Conservation (phyloP, 352 stramenopile species). For the Globisporangium recalcitrans region DNA sequence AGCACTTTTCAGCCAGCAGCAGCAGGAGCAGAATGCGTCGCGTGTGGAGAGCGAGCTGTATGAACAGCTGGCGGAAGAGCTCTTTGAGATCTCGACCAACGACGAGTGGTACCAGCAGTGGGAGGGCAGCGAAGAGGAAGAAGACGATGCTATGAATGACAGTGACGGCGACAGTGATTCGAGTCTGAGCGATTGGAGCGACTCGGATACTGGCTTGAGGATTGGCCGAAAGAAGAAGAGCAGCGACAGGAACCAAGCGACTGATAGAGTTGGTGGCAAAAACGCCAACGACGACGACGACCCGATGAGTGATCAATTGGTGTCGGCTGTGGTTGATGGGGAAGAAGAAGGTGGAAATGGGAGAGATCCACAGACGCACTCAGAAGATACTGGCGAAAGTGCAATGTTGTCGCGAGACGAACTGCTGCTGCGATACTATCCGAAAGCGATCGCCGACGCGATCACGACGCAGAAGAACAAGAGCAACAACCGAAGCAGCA, state of each 20-base stretch:
- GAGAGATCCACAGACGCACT: neutral
- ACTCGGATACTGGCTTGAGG: neutral
- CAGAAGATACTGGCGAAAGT: neutral
- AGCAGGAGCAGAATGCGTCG: slow-evolving; percentile 20
- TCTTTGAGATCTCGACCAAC: slow-evolving; percentile 56
- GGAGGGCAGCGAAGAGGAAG: slow-evolving; percentile 36
- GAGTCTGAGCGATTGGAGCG: neutral
- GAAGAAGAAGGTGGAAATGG: neutral
- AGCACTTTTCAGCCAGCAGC: slow-evolving; percentile 11
- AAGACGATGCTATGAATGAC: neutral
- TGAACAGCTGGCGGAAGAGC: slow-evolving; percentile 40
- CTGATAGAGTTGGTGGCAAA: neutral
- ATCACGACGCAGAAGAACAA: neutral
- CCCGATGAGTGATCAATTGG: neutral
- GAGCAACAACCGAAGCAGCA: neutral
- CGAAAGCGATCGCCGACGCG: slow-evolving; percentile 5
- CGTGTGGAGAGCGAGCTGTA: slow-evolving; percentile 19
- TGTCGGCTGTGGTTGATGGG: neutral
- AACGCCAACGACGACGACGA: slow-evolving; percentile 9
- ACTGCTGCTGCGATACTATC: slow-evolving; percentile 45
- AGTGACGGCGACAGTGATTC: slow-evolving; percentile 4
- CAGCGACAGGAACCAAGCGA: neutral
- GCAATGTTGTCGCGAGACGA: slow-evolving; percentile 21
- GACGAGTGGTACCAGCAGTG: slow-evolving; percentile 68
- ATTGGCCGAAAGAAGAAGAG: neutral